These are phyloP conservation scores for Lachnellula subtilissima DNA, from an alignment of 2,329 filamentous ascomycete species.

Conservation along the genomic window DNA sequence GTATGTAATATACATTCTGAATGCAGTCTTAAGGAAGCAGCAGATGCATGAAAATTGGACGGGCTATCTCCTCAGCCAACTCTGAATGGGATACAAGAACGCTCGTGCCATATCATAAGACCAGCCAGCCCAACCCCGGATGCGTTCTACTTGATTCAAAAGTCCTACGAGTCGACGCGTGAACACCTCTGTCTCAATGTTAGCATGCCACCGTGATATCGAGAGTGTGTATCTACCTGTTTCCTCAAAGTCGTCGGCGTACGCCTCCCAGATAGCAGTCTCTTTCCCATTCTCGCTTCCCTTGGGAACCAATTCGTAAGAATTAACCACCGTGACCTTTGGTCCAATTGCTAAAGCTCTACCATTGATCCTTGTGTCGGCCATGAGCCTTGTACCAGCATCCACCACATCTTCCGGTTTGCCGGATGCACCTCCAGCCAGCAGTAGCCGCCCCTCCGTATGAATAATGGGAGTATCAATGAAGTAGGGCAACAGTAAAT, in stretches of 20 bases:
- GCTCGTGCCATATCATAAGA: constrained; percentile 19
- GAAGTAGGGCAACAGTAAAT: constrained; percentile 65
- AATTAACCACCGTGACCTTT: constrained; percentile 43
- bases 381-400: constrained; percentile 56
- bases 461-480: constrained; percentile 56
- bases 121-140: constrained; percentile 50
- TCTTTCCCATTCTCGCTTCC: constrained; percentile 28
- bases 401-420: constrained; percentile 56
- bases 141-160: constrained; percentile 45
- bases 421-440: constrained; percentile 53
- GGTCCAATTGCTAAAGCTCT: constrained; percentile 55
- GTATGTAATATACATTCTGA: neutral
- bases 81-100: constrained; percentile 20
- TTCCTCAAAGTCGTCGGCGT: constrained; percentile 53
- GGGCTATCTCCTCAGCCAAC: neutral
- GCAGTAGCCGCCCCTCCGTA: constrained; percentile 41
- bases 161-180: constrained; percentile 47
- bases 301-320: constrained; percentile 25
- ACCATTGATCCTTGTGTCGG: constrained; percentile 53
- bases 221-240: constrained; percentile 26
- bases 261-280: constrained; percentile 55
- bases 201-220: neutral
- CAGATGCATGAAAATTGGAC: too few species aligned
- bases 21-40: neutral
- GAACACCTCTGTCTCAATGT: constrained; percentile 43